phyloP scores from a whole-genome alignment of 805 yeast genomes.

The Starmerella floricola region DNA sequence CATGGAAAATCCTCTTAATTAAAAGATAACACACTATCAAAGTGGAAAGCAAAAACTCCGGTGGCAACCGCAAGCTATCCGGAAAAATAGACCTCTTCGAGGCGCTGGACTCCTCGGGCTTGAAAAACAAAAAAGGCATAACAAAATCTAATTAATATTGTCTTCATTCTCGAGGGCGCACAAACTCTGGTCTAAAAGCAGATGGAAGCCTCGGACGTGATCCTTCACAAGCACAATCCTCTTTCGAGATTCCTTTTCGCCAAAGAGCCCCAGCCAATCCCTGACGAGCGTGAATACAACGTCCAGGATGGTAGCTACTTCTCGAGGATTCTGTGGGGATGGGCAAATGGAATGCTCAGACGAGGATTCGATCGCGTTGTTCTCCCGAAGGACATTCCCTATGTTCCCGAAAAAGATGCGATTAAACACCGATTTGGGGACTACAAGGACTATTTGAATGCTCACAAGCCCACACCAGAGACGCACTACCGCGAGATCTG shows the following conservation, averaged over 20 bases:
- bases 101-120: too few species aligned
- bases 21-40: too few species aligned
- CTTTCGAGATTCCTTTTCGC: slow-evolving; percentile 13
- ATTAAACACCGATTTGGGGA: slow-evolving; percentile 10
- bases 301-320: slow-evolving; percentile 26
- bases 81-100: too few species aligned
- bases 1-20: too few species aligned
- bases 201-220: slow-evolving; percentile 4
- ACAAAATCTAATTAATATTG: not conserved
- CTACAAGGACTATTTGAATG: slow-evolving; percentile 10
- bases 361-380: slow-evolving; percentile 22
- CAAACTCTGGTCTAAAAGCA: not conserved
- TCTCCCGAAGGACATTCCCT: slow-evolving; percentile 18
- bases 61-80: too few species aligned
- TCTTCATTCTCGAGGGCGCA: too few species aligned
- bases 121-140: too few species aligned
- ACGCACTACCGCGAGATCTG: slow-evolving; percentile 13
- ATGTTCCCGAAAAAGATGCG: slow-evolving; percentile 12
- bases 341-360: slow-evolving; percentile 40
- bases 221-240: slow-evolving; percentile 15
- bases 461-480: slow-evolving; percentile 7
- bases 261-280: slow-evolving; percentile 19
- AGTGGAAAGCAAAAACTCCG: too few species aligned
- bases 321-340: slow-evolving; percentile 37
- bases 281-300: slow-evolving; percentile 12